Conservation (phyloP, 192 early-diverging fungal genomes). For the Gorgonomyces haynaldii region DNA sequence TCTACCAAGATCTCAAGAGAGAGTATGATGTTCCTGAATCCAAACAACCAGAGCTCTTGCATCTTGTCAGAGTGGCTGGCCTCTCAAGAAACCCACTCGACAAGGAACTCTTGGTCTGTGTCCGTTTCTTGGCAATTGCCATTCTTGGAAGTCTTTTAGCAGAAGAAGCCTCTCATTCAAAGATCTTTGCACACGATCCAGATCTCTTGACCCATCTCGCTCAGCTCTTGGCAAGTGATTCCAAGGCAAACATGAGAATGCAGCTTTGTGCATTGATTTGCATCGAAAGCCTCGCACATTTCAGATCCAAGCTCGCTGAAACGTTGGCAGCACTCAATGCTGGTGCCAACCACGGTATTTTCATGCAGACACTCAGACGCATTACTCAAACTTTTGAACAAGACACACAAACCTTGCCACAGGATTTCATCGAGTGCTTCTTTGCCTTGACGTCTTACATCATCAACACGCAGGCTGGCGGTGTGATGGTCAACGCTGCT, state of each 20-base stretch:
- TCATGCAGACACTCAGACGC: constrained; percentile 62
- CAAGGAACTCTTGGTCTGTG: no score
- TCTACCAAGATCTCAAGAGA: no score
- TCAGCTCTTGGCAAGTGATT: constrained; percentile 56
- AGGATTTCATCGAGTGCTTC: constrained; percentile 73
- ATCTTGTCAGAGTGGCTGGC: neutral
- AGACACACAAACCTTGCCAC: neutral
- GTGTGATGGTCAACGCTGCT: constrained; percentile 80
- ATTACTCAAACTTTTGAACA: constrained; percentile 1
- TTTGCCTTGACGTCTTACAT: constrained; percentile 68
- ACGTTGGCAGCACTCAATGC: constrained; percentile 81
- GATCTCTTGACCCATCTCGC: constrained; percentile 70
- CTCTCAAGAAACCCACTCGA: neutral
- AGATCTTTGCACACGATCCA: constrained; percentile 79
- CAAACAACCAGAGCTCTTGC: neutral
- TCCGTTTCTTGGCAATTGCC: constrained; percentile 21
- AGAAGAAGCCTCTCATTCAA: constrained; percentile 52
- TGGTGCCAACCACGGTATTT: constrained; percentile 82
- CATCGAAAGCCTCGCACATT: constrained; percentile 72
- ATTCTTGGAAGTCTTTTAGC: constrained; percentile 36
- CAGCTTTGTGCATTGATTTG: constrained; percentile 73
- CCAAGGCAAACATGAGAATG: constrained; percentile 43
- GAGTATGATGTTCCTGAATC: no score
- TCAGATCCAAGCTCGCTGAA: constrained; percentile 62
- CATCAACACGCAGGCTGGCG: constrained; percentile 66